Percentiles rank a stretch among this genome's conserved stretches.
phyloP scores from a whole-genome alignment of 345 rosid species.

The Salix dunnii region DNA sequence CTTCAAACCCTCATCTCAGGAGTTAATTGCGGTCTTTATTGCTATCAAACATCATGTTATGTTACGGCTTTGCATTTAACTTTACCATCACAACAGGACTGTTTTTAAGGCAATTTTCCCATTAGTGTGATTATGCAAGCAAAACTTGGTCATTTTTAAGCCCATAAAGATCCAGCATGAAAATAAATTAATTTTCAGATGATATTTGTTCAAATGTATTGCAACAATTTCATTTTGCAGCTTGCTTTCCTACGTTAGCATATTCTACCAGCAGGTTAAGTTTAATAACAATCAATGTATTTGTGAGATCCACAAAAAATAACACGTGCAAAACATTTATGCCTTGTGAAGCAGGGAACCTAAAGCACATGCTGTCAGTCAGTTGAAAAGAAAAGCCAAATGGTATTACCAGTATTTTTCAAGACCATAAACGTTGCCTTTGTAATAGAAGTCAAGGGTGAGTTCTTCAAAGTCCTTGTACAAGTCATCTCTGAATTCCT shows the following conservation, averaged over 20 bases:
- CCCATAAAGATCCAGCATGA: neutral
- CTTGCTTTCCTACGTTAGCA: neutral
- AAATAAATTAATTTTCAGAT: neutral
- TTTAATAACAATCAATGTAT: neutral
- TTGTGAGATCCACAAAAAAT: neutral
- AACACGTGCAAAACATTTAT: neutral
- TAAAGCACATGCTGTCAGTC: neutral
- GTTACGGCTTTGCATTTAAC: neutral
- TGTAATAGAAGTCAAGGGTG: conserved; percentile 68
- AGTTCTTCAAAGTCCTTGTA: conserved; percentile 84
- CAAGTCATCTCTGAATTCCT: conserved; percentile 60
- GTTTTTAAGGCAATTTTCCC: neutral
- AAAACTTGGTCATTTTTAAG: no score
- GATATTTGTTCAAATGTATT: neutral
- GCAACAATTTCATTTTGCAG: neutral
- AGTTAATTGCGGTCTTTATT: neutral
- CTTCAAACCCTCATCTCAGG: neutral
- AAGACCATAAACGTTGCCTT: conserved; percentile 85
- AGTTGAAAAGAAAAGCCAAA: neutral
- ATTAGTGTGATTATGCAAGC: neutral
- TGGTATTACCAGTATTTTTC: conserved; percentile 82
- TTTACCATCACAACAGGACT: neutral
- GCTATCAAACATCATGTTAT: neutral
- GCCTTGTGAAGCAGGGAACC: neutral
- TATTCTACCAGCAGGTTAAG: neutral